Percentiles rank a stretch among this genome's conserved stretches.
These are phyloP conservation scores for Hypericum perforatum DNA, from an alignment of 345 rosid genomes.

Conservation along the genomic window DNA sequence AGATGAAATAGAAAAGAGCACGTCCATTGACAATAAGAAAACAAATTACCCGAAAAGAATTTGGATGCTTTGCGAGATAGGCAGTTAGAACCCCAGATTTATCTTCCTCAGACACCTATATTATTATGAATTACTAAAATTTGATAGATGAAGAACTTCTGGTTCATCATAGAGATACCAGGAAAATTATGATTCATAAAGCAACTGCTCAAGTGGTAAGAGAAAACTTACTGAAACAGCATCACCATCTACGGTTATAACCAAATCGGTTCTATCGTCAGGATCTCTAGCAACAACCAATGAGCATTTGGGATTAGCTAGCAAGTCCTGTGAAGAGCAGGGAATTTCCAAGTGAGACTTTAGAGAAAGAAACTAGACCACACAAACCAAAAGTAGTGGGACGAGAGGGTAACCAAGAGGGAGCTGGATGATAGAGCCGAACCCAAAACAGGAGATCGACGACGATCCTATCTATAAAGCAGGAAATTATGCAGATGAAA, in stretches of 20 bases:
- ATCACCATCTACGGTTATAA: too few relatives aligned
- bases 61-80: too few relatives aligned
- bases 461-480: too few relatives aligned
- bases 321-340: conserved; percentile 47
- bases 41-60: conserved; percentile 82
- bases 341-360: too few relatives aligned
- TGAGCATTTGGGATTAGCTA: conserved; percentile 78
- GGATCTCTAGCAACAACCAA: too few relatives aligned
- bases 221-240: conserved; percentile 54
- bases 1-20: conserved; percentile 4
- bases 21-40: conserved; percentile 5
- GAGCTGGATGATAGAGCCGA: too few relatives aligned
- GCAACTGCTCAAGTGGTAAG: not conserved
- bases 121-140: not conserved
- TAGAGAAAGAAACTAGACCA: too few relatives aligned
- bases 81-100: conserved; percentile 50
- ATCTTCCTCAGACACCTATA: conserved; percentile 62
- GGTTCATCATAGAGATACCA: conserved; percentile 3
- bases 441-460: too few relatives aligned
- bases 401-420: too few relatives aligned
- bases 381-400: too few relatives aligned
- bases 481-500: too few relatives aligned
- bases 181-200: not conserved
- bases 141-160: not conserved
- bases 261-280: too few relatives aligned